Base-by-base conservation (phyloP, 192 early-diverging fungal genomes). In the Backusella mclennaniae region DNA sequence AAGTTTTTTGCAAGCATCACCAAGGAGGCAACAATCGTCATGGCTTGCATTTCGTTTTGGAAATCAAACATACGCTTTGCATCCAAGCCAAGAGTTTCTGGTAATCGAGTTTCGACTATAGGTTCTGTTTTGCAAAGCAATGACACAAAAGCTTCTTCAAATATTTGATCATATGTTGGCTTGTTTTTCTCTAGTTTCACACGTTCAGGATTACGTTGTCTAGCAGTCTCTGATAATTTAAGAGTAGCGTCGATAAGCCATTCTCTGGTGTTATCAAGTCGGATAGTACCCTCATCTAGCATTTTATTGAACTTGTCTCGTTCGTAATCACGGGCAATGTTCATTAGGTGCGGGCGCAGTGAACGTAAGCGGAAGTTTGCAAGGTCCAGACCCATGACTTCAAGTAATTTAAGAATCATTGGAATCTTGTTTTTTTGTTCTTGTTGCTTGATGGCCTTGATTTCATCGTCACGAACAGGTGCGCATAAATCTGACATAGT, bases 371-470 rank as follows among this genome's bases (percentile, higher is more conserved):
- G 77, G 80, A 89, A 95, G 81, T 96, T 96, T 26, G 90, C 84
- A 23, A 96, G 76, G 73, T 96, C 95, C 52, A 95, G 77, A 67
- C 89, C 85, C 95, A 96, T 96, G n/a, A 85, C 79, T 35, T 96
- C 93, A 35, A 95, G 74, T 0, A 92, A 56, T 19, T 85, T 87
- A 15, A 96, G 74, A 38, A 90, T 85, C 1, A 69, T 71, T 36
- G 78, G 79, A 19, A 89, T 80, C 7, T 76, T 73, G 38, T 89
- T 82, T 26, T 90, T 83, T 14, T 87, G 79, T 17, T 87, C 84
- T 15, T 75, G 85, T 1, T 83, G 49, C 6, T 59, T 53, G 0
- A 79, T 63, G 4, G 17, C 56, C 42, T 81, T 74, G 31, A 95
- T 86, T 11, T 78, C 77, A 12, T 83, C 74, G 77, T 96, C 95